A percentile compares a stretch with the other conserved stretches of the same genome.
Conservation (phyloP, 768 basidiomycete species). For the Clavulina sp. region DNA sequence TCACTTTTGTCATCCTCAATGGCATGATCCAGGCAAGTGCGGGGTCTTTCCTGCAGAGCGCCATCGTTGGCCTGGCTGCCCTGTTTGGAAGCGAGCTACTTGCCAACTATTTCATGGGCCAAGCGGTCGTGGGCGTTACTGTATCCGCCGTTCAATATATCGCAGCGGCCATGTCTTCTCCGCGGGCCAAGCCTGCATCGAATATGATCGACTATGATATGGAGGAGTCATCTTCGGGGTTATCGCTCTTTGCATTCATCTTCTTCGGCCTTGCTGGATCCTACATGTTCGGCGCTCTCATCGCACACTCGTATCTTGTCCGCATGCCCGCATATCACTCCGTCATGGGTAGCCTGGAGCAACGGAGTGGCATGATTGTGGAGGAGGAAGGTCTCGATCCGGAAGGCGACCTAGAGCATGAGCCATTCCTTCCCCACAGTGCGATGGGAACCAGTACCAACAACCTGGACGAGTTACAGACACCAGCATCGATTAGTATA, state of each 20-base stretch:
- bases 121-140: slow-evolving; percentile 20
- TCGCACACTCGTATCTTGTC: slow-evolving; percentile 39
- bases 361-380: slow-evolving; percentile 13
- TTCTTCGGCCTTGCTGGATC: slow-evolving; percentile 57
- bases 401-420: not conserved
- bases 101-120: slow-evolving; percentile 25
- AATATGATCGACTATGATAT: not conserved
- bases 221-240: not conserved
- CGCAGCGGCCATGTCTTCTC: slow-evolving; percentile 11
- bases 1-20: slow-evolving; percentile 44
- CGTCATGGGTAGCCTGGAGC: slow-evolving; percentile 33
- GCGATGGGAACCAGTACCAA: too few relatives aligned
- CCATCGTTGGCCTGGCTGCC: slow-evolving; percentile 64
- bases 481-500: slow-evolving; percentile 16
- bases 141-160: slow-evolving; percentile 19
- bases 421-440: not conserved
- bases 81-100: slow-evolving; percentile 58
- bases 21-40: slow-evolving; percentile 40
- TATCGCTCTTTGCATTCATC: slow-evolving; percentile 28
- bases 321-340: slow-evolving; percentile 40
- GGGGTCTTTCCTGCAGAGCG: slow-evolving; percentile 60
- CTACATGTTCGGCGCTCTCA: slow-evolving; percentile 40
- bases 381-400: slow-evolving; percentile 3
- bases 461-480: not conserved
- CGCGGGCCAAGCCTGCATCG: not conserved